Base-by-base conservation (phyloP, 768 basidiomycete species). In the Trametes cinnabarina region DNA sequence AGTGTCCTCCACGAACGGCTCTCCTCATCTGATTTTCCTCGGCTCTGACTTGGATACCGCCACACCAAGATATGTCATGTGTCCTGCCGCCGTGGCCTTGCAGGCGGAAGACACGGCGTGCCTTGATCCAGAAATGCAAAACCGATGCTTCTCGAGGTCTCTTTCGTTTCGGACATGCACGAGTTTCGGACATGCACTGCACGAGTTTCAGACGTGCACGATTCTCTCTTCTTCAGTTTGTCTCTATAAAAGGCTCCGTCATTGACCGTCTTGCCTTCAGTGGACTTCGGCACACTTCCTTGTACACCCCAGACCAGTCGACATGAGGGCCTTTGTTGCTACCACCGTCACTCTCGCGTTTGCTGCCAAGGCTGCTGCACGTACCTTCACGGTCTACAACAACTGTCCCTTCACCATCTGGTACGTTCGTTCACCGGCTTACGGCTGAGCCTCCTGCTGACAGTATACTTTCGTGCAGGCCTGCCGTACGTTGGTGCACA, bases 401-500 rank as follows among this genome's bases (percentile, higher is more conserved):
- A 66, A 61, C 43, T 77, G 76, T 61, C 70, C 74, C 3, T 78
- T 75, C 66, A 77, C 76, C 11, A 72, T 77, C 50, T 77, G 76
- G 76, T 75, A 53, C 15, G 65, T 62, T 12, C 30, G 30, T 5
- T 17, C 42, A 4, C 23, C 17, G 17, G 28, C n/a, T 19, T 2
- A 17, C 10, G 7, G 23, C 37, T 1, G 7, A 17, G 17, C 17
- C 30, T 41, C 37, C 23, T n/a, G 15, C 11, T 40, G 0, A 19
- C 28, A 5, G 7, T 15, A 23, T 17, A 11, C 14, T 4, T 28
- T 19, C 28, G 7, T n/a, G 7, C 48, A 72, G 71, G 70, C 71
- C 71, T 48, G 71, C 69, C 35, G 71, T 72, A 64, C 35, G 68
- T 55, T n/a, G 9, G 0, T 15, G 8, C 12, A 3, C 11, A 3